A percentile compares a stretch with the other conserved stretches of the same genome.
phyloP scores from a whole-genome alignment of 2,329 filamentous ascomycete genomes.

The Macrophomina pseudophaseolina region DNA sequence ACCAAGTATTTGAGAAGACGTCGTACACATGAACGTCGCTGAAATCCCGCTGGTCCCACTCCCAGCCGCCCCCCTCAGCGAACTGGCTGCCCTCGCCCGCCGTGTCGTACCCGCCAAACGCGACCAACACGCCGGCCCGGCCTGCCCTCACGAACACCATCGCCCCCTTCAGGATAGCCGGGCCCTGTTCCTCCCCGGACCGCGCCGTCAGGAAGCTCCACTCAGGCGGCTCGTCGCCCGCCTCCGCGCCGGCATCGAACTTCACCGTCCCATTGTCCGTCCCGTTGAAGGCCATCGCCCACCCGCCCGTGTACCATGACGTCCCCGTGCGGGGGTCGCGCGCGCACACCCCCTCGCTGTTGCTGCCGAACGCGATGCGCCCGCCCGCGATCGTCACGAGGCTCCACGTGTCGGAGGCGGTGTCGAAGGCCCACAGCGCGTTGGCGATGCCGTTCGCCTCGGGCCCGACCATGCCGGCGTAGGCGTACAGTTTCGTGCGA shows the following conservation, averaged over 20 bases:
- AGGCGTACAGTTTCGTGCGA: constrained; percentile 20
- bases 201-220: not conserved
- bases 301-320: constrained; percentile 14
- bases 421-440: constrained; percentile 11
- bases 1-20: constrained; percentile 13
- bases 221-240: not conserved
- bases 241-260: too few relatives aligned
- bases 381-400: not conserved
- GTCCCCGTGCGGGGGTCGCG: not conserved
- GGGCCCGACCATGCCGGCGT: constrained; percentile 5
- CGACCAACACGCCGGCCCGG: not conserved
- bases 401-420: not conserved
- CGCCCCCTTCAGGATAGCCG: constrained; percentile 7
- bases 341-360: constrained; percentile 2
- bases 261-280: constrained; percentile 1
- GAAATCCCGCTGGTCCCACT: constrained; percentile 1
- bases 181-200: not conserved
- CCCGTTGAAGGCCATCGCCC: constrained; percentile 7
- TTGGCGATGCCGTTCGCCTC: constrained; percentile 2
- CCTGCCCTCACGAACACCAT: constrained; percentile 20
- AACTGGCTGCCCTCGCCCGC: not conserved
- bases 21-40: constrained; percentile 7
- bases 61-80: not conserved
- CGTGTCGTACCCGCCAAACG: constrained; percentile 15
- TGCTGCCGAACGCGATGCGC: constrained; percentile 1